These are phyloP conservation scores for Chytridiales sp. DNA, from an alignment of 371 early-diverging fungal genomes.

Conservation along the genomic window DNA sequence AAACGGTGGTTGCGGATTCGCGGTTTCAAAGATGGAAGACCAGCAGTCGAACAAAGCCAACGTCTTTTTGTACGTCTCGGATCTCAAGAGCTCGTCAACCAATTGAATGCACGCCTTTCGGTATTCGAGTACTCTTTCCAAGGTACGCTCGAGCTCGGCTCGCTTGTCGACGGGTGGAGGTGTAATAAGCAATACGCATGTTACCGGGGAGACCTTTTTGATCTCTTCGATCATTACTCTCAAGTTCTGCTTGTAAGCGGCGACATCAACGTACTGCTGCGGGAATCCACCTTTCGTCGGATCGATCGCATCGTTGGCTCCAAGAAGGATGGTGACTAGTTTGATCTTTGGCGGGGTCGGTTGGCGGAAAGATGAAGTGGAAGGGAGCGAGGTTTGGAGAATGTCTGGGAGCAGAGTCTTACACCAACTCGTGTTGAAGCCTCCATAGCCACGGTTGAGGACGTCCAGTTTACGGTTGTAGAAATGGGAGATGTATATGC, in stretches of 20 bases:
- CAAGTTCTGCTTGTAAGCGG: conserved; percentile 59
- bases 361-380: conserved; percentile 12
- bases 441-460: conserved; percentile 74
- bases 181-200: conserved; percentile 68
- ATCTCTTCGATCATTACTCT: conserved; percentile 53
- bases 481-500: conserved; percentile 59
- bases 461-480: conserved; percentile 73
- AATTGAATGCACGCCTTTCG: conserved; percentile 56
- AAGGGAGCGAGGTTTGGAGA: conserved; percentile 38
- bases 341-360: conserved; percentile 35
- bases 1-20: too few species aligned
- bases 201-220: conserved; percentile 54
- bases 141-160: conserved; percentile 48
- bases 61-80: conserved; percentile 20
- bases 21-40: conserved; percentile 28
- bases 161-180: conserved; percentile 71
- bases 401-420: conserved; percentile 58
- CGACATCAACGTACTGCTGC: conserved; percentile 66
- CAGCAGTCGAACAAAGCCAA: conserved; percentile 59
- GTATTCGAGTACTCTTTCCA: conserved; percentile 50
- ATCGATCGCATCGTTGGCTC: conserved; percentile 76
- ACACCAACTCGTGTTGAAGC: conserved; percentile 72
- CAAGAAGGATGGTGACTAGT: conserved; percentile 71
- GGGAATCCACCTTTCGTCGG: conserved; percentile 28
- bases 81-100: background rate